These are phyloP conservation scores for Lithospermum erythrorhizon DNA, from an alignment of 257 asterid species.

Conservation along the genomic window DNA sequence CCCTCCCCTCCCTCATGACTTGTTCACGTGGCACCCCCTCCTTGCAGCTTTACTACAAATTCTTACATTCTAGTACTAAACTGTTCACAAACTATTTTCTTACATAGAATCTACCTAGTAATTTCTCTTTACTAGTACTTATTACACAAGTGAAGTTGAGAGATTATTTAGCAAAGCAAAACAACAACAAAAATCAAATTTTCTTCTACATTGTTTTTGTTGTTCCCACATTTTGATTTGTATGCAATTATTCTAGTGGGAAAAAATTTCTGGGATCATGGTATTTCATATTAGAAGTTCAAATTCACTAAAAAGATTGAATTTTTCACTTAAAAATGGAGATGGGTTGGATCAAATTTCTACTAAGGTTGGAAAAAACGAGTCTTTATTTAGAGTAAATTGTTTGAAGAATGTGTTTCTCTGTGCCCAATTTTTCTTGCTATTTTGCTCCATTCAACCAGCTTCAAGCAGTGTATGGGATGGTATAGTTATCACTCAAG, in stretches of 20 bases:
- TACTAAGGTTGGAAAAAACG: constrained; percentile 24
- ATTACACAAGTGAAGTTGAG: too few species aligned
- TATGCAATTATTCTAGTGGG: not conserved
- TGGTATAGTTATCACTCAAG: constrained; percentile 65
- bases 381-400: not conserved
- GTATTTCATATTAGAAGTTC: constrained; percentile 4
- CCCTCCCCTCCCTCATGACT: not conserved
- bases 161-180: too few species aligned
- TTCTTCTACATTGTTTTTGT: not conserved
- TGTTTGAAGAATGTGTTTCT: not conserved
- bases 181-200: not conserved
- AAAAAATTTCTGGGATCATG: constrained; percentile 12
- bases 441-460: constrained; percentile 14
- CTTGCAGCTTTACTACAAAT: not conserved
- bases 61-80: not conserved
- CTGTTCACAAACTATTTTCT: not conserved
- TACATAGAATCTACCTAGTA: not conserved
- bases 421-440: constrained; percentile 15
- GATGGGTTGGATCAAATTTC: constrained; percentile 8
- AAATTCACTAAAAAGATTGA: not conserved
- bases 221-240: too few species aligned
- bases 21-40: constrained; percentile 39
- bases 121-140: not conserved
- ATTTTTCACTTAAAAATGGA: constrained; percentile 6
- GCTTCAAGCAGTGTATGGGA: constrained; percentile 56